These are phyloP conservation scores for Neopestalotiopsis rosae DNA, from an alignment of 2,329 filamentous ascomycete genomes.

Conservation along the genomic window DNA sequence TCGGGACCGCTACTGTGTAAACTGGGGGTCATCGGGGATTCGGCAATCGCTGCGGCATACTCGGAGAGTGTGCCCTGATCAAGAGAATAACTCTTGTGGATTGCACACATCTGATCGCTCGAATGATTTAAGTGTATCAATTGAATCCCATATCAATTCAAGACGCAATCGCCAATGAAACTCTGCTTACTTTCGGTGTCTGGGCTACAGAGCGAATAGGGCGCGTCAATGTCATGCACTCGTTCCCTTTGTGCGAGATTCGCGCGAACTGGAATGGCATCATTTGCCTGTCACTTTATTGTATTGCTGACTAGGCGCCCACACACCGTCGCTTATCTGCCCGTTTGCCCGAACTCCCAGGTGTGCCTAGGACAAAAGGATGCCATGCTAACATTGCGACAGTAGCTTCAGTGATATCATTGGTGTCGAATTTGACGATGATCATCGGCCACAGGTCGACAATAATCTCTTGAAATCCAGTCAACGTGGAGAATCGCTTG, in stretches of 20 bases:
- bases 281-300: neutral
- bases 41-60: neutral
- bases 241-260: neutral
- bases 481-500: no score
- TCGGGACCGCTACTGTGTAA: neutral
- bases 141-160: no score
- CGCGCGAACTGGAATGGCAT: neutral
- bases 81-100: neutral
- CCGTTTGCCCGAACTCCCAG: neutral
- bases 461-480: no score
- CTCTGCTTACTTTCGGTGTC: neutral
- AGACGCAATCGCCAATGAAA: neutral
- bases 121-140: no score
- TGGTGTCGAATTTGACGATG: neutral
- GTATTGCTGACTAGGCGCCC: neutral
- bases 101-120: neutral
- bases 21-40: neutral
- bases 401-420: neutral
- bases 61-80: neutral
- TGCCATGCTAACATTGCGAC: neutral
- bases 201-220: neutral
- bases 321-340: neutral
- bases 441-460: neutral
- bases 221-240: neutral
- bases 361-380: slow-evolving; percentile 7